Evolutionary conservation across 2,329 filamentous ascomycete genomes (phyloP), one percentile per base, ranked within the genome.

Genomic region (Aspergillus sp.): DNA sequence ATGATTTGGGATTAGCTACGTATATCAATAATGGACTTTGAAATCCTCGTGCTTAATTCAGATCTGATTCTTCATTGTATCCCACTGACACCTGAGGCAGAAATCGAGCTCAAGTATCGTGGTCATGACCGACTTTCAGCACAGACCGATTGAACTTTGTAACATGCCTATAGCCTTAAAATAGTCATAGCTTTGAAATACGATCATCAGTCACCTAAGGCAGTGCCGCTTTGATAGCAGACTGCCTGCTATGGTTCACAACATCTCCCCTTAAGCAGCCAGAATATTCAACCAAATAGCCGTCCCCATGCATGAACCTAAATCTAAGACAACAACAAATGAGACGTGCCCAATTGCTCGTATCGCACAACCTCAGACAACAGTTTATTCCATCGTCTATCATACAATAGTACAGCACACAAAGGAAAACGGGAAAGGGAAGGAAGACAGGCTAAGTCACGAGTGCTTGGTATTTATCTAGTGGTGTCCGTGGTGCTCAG

Each of bases 341-440:
- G 11, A 36, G 32, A 66, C 58, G 54, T 61, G 64, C 61, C 58
- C 57, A 61, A 62, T 56, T 56, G 38, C 48, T 52, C 57, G 61
- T 65, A 59, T 58, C 53, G 48, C 36, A 50, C 32, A 52, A 71
- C 68, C 71, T 71, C 69, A 73, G 73, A 76, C 74, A 77, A 75
- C 73, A 76, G 74, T 72, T 75, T 71, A 77, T 78, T 76, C 76
- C 77, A 78, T 78, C 75, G 73, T 79, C 76, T 79, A 79, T 79
- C 73, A 77, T 78, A 78, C 76, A 78, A 72, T 71, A 75, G 71
- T 73, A 75, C 73, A 76, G 67, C 64, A 63, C 70, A 69, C 64
- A 67, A 68, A 65, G 62, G 67, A 66, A 70, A 68, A 63, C 53
- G 25, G 63, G 72, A 68, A 75, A 69, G 71, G 65, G 69, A 70